Conservation (phyloP, 768 basidiomycete genomes). For the Boletus insuetus region DNA sequence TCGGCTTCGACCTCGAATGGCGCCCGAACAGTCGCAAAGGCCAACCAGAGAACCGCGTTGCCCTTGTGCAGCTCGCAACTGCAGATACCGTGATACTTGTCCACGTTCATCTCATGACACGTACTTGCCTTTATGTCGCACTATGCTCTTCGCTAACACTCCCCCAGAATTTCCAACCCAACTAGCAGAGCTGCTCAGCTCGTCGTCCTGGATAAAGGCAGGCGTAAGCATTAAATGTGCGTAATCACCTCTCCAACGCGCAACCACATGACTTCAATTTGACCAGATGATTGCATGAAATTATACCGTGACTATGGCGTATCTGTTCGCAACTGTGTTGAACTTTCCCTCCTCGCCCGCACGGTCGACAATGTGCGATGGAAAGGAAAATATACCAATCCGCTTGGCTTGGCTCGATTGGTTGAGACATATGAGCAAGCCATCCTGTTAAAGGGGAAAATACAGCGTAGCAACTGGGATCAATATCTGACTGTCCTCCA, state of each 20-base stretch:
- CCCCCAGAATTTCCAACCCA: conserved; percentile 50
- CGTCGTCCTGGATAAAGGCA: conserved; percentile 56
- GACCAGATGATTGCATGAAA: conserved; percentile 65
- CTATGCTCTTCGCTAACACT: conserved; percentile 4
- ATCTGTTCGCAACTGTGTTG: conserved; percentile 53
- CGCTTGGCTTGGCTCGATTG: conserved; percentile 64
- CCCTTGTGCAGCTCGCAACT: conserved; percentile 71
- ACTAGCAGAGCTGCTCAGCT: conserved; percentile 51
- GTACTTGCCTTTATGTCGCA: conserved; percentile 19
- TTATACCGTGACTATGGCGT: conserved; percentile 47
- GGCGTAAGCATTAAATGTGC: conserved; percentile 75
- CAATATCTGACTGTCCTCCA: conserved; percentile 41
- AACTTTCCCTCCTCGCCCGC: conserved; percentile 66
- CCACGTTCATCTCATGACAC: conserved; percentile 60
- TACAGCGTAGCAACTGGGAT: conserved; percentile 75
- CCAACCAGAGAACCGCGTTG: conserved; percentile 58
- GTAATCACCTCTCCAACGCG: conserved; percentile 7
- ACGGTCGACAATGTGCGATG: conserved; percentile 68
- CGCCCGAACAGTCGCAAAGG: conserved; percentile 58
- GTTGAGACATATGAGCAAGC: conserved; percentile 58
- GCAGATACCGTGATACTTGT: conserved; percentile 54
- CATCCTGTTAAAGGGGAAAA: conserved; percentile 54
- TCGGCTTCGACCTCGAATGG: conserved; percentile 84
- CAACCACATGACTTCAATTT: neutral
- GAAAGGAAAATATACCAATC: conserved; percentile 64